phyloP scores from a whole-genome alignment of 306 rosid species.

The Quercus robur region DNA sequence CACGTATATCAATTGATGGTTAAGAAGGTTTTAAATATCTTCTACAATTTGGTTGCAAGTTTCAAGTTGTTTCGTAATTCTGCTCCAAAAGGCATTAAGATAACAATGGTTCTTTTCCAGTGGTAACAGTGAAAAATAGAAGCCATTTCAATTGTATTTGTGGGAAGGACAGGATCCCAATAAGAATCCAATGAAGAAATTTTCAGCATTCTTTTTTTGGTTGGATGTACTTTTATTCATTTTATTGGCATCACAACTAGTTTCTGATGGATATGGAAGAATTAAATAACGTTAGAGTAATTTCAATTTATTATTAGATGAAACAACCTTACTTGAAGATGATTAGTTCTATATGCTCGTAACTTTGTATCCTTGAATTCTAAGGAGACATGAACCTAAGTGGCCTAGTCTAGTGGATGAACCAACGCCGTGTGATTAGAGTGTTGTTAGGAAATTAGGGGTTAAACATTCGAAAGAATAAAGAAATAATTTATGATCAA shows the following conservation, averaged over 20 bases:
- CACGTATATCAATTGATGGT: slow-evolving; percentile 42
- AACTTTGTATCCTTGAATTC: neutral
- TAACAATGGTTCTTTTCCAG: neutral
- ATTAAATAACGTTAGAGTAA: neutral
- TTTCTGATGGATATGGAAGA: neutral
- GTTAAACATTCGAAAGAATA: too few species aligned
- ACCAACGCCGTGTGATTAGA: neutral
- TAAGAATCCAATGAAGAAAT: neutral
- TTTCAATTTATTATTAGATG: neutral
- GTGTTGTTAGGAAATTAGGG: too few species aligned
- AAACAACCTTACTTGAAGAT: neutral
- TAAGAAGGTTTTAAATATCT: neutral
- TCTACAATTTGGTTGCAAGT: neutral
- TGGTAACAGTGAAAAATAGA: neutral
- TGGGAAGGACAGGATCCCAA: neutral
- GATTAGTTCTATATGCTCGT: neutral
- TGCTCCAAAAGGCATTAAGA: neutral
- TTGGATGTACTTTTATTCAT: neutral
- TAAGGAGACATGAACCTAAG: neutral
- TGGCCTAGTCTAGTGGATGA: neutral
- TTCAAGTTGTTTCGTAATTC: slow-evolving; percentile 15
- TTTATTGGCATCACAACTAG: neutral
- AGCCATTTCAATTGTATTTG: slow-evolving; percentile 1
- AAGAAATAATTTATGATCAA: too few species aligned
- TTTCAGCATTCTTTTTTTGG: neutral